A percentile compares a stretch with the other conserved stretches of the same genome.
phyloP scores from a whole-genome alignment of 2,329 filamentous ascomycete genomes.

The Colletotrichum scovillei region DNA sequence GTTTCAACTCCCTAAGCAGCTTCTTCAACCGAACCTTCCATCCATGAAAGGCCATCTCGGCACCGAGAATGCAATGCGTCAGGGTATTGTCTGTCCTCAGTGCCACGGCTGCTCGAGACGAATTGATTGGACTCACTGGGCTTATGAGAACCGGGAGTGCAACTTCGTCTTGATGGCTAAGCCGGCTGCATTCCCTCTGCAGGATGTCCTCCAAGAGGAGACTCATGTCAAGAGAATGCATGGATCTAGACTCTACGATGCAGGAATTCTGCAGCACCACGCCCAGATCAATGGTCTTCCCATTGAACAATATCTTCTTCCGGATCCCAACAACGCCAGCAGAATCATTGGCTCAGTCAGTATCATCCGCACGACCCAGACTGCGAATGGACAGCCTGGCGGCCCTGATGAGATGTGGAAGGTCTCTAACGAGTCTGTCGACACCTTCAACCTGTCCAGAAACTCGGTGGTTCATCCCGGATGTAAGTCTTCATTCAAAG shows the following conservation, averaged over 20 bases:
- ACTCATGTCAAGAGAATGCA: neutral
- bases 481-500: conserved; percentile 41
- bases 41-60: conserved; percentile 49
- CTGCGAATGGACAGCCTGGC: conserved; percentile 58
- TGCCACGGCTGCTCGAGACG: conserved; percentile 73
- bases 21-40: conserved; percentile 50
- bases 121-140: conserved; percentile 70
- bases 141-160: conserved; percentile 65
- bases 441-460: conserved; percentile 58
- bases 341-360: conserved; percentile 61
- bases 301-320: conserved; percentile 50
- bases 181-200: conserved; percentile 39
- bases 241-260: neutral
- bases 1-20: conserved; percentile 52
- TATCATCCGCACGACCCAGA: conserved; percentile 67
- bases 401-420: conserved; percentile 73
- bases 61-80: conserved; percentile 63
- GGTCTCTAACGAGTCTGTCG: conserved; percentile 51
- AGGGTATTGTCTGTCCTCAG: conserved; percentile 73
- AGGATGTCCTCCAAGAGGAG: conserved; percentile 36
- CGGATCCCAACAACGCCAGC: conserved; percentile 47
- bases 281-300: conserved; percentile 13
- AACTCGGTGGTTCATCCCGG: conserved; percentile 48
- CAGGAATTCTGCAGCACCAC: conserved; percentile 35
- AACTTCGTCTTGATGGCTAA: conserved; percentile 53